These are phyloP conservation scores for Histomonas meleagridis DNA, from an alignment of 208 protist species.

Conservation along the genomic window DNA sequence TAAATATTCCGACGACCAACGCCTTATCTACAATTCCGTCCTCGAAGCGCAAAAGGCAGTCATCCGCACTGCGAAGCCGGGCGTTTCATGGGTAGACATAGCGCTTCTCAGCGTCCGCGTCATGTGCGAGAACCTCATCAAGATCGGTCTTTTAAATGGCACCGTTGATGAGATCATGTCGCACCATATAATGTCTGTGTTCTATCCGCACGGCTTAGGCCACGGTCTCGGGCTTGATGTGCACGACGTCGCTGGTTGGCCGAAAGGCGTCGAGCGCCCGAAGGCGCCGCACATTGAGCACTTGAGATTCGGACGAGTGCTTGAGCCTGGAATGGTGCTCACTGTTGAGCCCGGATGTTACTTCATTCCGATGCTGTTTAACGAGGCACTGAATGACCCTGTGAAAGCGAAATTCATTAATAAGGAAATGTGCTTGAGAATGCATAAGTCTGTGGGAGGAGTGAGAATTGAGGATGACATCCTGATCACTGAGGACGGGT, in stretches of 20 bases:
- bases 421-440: background rate
- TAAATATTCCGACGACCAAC: constrained; percentile 50
- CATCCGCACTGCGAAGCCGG: constrained; percentile 44
- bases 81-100: constrained; percentile 44
- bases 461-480: constrained; percentile 51
- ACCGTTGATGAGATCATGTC: constrained; percentile 42
- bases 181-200: constrained; percentile 20
- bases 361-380: constrained; percentile 53
- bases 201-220: constrained; percentile 51
- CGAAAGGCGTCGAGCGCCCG: background rate
- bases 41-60: constrained; percentile 46
- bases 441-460: constrained; percentile 31
- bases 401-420: constrained; percentile 17
- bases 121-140: constrained; percentile 6
- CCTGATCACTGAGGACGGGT: constrained; percentile 45
- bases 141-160: constrained; percentile 36
- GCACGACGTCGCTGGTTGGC: constrained; percentile 53
- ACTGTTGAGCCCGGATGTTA: constrained; percentile 60
- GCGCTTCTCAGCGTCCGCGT: constrained; percentile 38
- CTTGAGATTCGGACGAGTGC: constrained; percentile 40
- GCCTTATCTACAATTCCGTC: constrained; percentile 52
- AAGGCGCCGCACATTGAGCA: background rate
- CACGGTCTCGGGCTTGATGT: constrained; percentile 52
- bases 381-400: constrained; percentile 40
- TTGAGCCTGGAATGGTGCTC: constrained; percentile 50